A percentile compares a stretch with the other conserved stretches of the same genome.
Evolutionary conservation across 371 early-diverging fungal species (phyloP).

Genomic region (Rhizopus microsporus): DNA sequence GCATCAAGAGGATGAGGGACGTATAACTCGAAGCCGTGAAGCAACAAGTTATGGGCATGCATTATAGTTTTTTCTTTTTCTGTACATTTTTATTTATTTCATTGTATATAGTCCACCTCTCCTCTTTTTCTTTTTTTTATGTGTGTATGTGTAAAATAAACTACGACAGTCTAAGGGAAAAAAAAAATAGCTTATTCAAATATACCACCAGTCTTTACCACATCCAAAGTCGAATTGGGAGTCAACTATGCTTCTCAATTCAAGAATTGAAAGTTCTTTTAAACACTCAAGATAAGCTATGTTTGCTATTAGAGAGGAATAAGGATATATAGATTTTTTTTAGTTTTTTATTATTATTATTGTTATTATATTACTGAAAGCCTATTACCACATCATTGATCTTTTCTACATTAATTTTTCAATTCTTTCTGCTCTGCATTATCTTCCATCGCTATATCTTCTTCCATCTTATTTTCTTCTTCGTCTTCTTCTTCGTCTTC

Average conservation of each 20-base stretch:
- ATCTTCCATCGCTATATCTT: constrained; percentile 2
- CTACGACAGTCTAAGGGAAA: too few relatives aligned
- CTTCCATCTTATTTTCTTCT: constrained; percentile 3
- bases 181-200: too few relatives aligned
- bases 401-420: not conserved
- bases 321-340: too few relatives aligned
- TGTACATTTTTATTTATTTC: constrained; percentile 1
- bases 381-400: constrained; percentile 1
- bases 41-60: constrained; percentile 9
- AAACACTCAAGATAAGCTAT: too few relatives aligned
- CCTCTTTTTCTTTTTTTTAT: not conserved
- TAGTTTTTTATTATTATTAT: not conserved
- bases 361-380: not conserved
- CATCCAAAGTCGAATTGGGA: too few relatives aligned
- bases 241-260: too few relatives aligned
- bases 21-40: constrained; percentile 29
- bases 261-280: too few relatives aligned
- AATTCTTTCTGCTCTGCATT: constrained; percentile 3
- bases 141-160: too few relatives aligned
- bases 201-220: too few relatives aligned
- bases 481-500: constrained; percentile 9
- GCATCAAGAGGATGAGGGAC: constrained; percentile 22
- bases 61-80: not conserved
- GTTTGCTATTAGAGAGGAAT: too few relatives aligned
- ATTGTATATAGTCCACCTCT: not conserved